Base-by-base conservation (phyloP, 2,329 filamentous ascomycete genomes). In the Diaporthe citriasiana region DNA sequence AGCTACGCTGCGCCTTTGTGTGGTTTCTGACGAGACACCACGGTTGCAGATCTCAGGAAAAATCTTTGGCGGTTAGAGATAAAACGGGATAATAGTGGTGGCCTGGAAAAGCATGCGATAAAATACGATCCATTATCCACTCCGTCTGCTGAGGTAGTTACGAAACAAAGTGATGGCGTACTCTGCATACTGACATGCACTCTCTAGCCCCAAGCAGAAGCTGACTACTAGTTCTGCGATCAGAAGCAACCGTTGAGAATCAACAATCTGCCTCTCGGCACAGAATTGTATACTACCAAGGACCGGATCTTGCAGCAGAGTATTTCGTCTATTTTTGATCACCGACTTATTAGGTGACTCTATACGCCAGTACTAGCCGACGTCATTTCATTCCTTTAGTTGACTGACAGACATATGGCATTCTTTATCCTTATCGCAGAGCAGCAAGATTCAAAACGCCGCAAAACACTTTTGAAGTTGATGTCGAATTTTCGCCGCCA, bases 401-500 rank as follows among this genome's bases (percentile, higher is more conserved):
- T 66, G 59, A 63, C 30, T 66, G 60, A 51, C 30, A 38, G 63
- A 17, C 47, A 38, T 15, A 51, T 38, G 4, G 51, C 45, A 51
- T 38, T 66, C 63, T 66, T 66, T 38, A 1, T n/a, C 63, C 45
- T 51, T 22, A 38, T 38, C 22, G 22, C 63, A 40, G 50, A 59
- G 42, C 50, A 30, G 38, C 63, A 51, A 27, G 42, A 68, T 55
- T 38, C 56, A 68, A 35, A 55, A 60, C 27, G 42, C 71, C 66
- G 56, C 40, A 59, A 66, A 66, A 66, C 60, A 53, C 65, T 70
- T 75, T 75, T 70, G 30, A 35, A 71, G 53, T 66, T 51, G 30
- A 71, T 74, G 27, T 22, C 27, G 33, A n/a, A 56, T 65, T 59
- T 27, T 53, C 38, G 15, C 57, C 42, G 45, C 33, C 15, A 33